These are phyloP conservation scores for Fusarium tuaranense DNA, from an alignment of 2,329 filamentous ascomycete species.

Conservation along the genomic window DNA sequence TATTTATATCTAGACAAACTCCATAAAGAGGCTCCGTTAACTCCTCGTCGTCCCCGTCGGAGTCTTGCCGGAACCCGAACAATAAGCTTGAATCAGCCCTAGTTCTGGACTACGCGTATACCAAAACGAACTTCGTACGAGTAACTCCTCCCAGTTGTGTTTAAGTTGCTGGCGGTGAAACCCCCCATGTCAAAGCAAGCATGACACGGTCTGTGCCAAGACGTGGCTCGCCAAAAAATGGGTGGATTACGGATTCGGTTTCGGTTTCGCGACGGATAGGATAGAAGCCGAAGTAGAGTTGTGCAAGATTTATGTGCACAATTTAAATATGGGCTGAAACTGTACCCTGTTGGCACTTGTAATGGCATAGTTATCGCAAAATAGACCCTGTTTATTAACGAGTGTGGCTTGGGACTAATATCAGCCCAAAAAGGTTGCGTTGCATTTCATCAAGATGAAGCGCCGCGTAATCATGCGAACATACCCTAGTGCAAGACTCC, in stretches of 20 bases:
- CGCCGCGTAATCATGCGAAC: not conserved
- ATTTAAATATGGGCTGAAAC: not conserved
- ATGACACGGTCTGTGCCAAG: not conserved
- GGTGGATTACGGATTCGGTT: not conserved
- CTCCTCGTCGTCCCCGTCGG: not conserved
- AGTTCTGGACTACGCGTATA: constrained; percentile 4
- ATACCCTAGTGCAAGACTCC: not conserved
- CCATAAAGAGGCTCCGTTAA: not conserved
- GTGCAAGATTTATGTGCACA: not conserved
- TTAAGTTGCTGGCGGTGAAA: not conserved
- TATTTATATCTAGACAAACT: not conserved
- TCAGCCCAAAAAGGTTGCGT: not conserved
- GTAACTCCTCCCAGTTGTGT: not conserved
- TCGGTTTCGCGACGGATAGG: not conserved
- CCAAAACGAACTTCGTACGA: not conserved
- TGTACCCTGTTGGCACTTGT: not conserved
- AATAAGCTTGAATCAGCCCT: not conserved
- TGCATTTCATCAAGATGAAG: not conserved
- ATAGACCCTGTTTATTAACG: not conserved
- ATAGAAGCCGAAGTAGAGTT: not conserved
- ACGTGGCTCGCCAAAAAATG: not conserved
- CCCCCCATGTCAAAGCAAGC: not conserved
- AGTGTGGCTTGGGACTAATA: not conserved
- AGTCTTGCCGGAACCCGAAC: not conserved
- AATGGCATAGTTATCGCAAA: not conserved